Base-by-base conservation (phyloP, 257 asterid species). In the Cinchona pubescens region DNA sequence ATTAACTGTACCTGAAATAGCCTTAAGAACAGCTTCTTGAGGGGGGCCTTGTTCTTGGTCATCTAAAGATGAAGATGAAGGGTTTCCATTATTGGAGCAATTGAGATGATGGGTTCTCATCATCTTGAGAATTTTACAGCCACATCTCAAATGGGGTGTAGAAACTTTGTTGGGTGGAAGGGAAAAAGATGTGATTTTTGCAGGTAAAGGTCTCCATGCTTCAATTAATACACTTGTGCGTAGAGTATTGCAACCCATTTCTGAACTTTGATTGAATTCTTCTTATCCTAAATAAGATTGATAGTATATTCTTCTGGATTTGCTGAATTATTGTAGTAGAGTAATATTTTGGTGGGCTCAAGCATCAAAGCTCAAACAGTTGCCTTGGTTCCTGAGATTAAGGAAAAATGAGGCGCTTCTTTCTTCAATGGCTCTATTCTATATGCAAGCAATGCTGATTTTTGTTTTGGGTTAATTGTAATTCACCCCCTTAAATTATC, bases 1-100 rank as follows among this genome's bases (percentile, higher is more conserved):
- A n/a, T n/a, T n/a, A 77, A 43, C 69, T 0, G 15, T 25, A 88
- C 98, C 97, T 85, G 97, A 90, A 82, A 94, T 94, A 61, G 97
- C 98, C 87, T 91, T 94, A 75, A 94, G 82, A 78, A 94, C 94
- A 79, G 92, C 98, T 88, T 92, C 96, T 72, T 94, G 98, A 71
- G 98, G 97, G 14, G 96, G 98, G 18, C 82, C 90, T 75, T 82
- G 96, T 59, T 88, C 96, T n/a, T 85, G 74, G 80, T 88, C 96
- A 67, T 87, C 92, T 66, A 61, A 32, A 14, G 90, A 83, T 16
- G 90, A 53, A 53, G 75, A 23, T 51, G 16, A 45, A 45, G 49
- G 81, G 81, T 79, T 79, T 51, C 78, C 90, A 73, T 72, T 51
- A 25, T 75, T 81, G 30, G 90, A 88, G 86, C 91, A 89, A 80